phyloP scores from a whole-genome alignment of 371 early-diverging fungal genomes.

The Haplosporangium sp. region DNA sequence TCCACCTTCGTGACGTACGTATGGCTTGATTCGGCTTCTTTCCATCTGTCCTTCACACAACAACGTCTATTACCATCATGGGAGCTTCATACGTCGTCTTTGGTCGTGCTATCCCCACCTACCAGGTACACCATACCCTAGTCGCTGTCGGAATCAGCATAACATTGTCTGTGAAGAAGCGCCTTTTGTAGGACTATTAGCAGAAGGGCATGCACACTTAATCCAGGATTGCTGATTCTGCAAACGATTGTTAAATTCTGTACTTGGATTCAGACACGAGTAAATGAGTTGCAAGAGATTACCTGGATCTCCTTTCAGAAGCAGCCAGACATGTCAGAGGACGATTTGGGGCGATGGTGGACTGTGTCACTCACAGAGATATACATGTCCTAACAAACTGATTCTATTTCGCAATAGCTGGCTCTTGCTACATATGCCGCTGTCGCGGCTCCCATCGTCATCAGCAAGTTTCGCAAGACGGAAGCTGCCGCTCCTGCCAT shows the following conservation, averaged over 20 bases:
- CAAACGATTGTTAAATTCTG: too few species aligned
- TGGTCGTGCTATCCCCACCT: constrained; percentile 49
- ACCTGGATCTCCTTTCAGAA: too few species aligned
- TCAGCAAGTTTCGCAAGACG: constrained; percentile 39
- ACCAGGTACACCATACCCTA: constrained; percentile 21
- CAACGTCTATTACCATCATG: constrained; percentile 19
- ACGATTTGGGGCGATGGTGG: too few species aligned
- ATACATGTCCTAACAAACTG: not conserved
- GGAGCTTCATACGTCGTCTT: constrained; percentile 47
- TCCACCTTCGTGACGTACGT: not conserved
- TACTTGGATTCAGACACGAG: too few species aligned
- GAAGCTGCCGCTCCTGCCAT: constrained; percentile 30
- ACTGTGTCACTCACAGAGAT: not conserved
- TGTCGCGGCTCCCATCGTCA: constrained; percentile 31
- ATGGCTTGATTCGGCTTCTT: not conserved
- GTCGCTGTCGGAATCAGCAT: too few species aligned
- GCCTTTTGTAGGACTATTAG: too few species aligned
- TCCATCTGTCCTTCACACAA: not conserved
- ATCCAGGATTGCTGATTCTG: too few species aligned
- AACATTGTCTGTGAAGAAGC: too few species aligned
- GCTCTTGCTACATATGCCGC: constrained; percentile 53
- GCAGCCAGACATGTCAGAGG: too few species aligned
- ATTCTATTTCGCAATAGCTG: constrained; percentile 20
- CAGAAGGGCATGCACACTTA: too few species aligned
- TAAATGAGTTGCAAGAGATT: too few species aligned